Evolutionary conservation across 805 yeast species (phyloP).

Genomic region (Dipodascus albidus): DNA sequence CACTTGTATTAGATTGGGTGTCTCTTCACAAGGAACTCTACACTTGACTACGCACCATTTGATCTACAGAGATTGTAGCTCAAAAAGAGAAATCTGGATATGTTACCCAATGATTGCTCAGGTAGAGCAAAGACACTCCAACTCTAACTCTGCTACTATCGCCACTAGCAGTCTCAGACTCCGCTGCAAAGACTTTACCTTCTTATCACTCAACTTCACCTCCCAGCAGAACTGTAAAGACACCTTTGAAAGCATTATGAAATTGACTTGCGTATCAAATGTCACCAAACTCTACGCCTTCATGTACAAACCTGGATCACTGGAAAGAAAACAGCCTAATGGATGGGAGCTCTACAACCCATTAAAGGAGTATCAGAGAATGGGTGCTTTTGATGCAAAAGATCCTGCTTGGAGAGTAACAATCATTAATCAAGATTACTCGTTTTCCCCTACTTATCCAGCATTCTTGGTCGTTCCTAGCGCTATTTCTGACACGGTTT

Average conservation of each 20-base stretch:
- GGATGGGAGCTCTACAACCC: constrained; percentile 70
- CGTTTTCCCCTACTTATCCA: constrained; percentile 70
- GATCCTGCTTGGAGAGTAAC: constrained; percentile 60
- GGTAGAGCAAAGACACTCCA: constrained; percentile 14
- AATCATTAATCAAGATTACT: constrained; percentile 44
- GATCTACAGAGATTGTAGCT: constrained; percentile 36
- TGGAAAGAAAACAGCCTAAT: constrained; percentile 43
- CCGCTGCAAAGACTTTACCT: constrained; percentile 77
- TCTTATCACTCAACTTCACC: constrained; percentile 62
- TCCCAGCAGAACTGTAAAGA: constrained; percentile 50
- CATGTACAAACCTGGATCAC: constrained; percentile 60
- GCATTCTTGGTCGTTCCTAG: constrained; percentile 53
- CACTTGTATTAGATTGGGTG: constrained; percentile 47
- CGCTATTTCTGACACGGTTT: constrained; percentile 68
- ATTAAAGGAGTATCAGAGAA: constrained; percentile 55
- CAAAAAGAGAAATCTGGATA: constrained; percentile 68
- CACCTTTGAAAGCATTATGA: constrained; percentile 61
- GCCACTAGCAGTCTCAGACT: constrained; percentile 45
- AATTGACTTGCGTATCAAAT: constrained; percentile 44
- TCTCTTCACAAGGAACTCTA: constrained; percentile 42
- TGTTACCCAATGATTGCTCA: constrained; percentile 74
- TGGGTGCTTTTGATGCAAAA: constrained; percentile 38
- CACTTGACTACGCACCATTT: constrained; percentile 70
- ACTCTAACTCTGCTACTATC: constrained; percentile 7
- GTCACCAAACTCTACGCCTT: constrained; percentile 66